Evolutionary conservation across 2,329 filamentous ascomycete species (phyloP).

Genomic region (Ascochyta viciae-villosae): DNA sequence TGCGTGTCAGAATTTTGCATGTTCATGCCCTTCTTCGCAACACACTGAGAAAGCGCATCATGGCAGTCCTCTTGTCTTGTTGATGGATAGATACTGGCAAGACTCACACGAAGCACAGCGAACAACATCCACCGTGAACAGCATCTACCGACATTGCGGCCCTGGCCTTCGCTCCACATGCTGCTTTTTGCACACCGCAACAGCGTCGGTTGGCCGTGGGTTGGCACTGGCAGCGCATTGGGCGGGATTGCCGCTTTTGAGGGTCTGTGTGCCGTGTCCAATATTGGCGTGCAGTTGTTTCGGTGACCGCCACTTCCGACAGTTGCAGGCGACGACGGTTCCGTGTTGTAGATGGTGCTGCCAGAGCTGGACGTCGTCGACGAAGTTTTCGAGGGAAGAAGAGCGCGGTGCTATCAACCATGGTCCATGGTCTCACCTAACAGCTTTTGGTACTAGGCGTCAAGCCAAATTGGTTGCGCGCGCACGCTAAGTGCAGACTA

Average conservation of each 20-base stretch:
- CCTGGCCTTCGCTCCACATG: slow-evolving; percentile 20
- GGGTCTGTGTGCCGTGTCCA: slow-evolving; percentile 44
- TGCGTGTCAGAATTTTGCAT: neutral
- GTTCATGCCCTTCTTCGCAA: neutral
- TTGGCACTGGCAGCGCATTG: slow-evolving; percentile 34
- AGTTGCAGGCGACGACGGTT: slow-evolving; percentile 17
- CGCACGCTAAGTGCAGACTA: slow-evolving; percentile 36
- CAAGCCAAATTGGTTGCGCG: slow-evolving; percentile 22
- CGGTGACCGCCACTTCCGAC: slow-evolving; percentile 32
- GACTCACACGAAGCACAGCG: neutral
- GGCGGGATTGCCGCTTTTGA: slow-evolving; percentile 38
- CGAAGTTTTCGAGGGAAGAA: neutral
- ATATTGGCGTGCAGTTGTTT: slow-evolving; percentile 44
- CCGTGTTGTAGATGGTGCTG: slow-evolving; percentile 15
- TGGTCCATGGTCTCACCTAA: slow-evolving; percentile 24
- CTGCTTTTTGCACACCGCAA: slow-evolving; percentile 30
- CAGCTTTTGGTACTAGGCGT: slow-evolving; percentile 33
- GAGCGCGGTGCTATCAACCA: slow-evolving; percentile 10
- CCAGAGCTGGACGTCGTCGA: slow-evolving; percentile 1
- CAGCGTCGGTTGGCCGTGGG: slow-evolving; percentile 28
- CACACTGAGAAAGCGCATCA: neutral
- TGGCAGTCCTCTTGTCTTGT: neutral
- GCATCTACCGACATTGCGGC: slow-evolving; percentile 4
- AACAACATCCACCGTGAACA: neutral
- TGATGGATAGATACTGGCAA: too few relatives aligned